phyloP scores from a whole-genome alignment of 352 stramenopile genomes.

The Globisporangium ultimum region DNA sequence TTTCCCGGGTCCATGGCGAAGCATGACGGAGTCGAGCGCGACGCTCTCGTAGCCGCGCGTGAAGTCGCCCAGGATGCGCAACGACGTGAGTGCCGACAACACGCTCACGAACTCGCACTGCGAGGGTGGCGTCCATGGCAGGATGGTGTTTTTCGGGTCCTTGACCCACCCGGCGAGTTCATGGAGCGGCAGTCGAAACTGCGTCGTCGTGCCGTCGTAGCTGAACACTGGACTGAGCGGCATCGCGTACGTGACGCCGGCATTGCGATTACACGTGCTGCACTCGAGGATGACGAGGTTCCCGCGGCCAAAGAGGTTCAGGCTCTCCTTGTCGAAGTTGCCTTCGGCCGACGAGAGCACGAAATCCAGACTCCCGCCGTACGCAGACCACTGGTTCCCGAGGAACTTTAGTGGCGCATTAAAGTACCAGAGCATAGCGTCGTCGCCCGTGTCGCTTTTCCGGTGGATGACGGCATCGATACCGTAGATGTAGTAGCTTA shows the following conservation, averaged over 20 bases:
- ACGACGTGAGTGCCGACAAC: conserved; percentile 73
- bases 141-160: conserved; percentile 89
- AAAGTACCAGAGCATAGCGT: conserved; percentile 89
- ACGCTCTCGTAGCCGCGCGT: conserved; percentile 89
- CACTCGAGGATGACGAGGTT: conserved; percentile 88
- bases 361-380: conserved; percentile 89
- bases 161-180: conserved; percentile 88
- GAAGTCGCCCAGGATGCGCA: conserved; percentile 91
- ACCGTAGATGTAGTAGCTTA: conserved; percentile 91
- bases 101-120: conserved; percentile 89
- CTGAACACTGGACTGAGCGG: conserved; percentile 67
- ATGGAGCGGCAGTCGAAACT: conserved; percentile 77
- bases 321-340: conserved; percentile 75
- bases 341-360: conserved; percentile 88
- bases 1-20: conserved; percentile 55
- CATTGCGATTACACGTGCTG: conserved; percentile 73
- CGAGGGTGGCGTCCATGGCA: conserved; percentile 56
- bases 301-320: conserved; percentile 60
- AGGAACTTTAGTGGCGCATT: conserved; percentile 77
- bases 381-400: conserved; percentile 85
- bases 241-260: conserved; percentile 83
- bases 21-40: conserved; percentile 78
- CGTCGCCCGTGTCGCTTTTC: conserved; percentile 56
- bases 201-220: conserved; percentile 79
- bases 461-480: conserved; percentile 67